A percentile compares a stretch with the other conserved stretches of the same genome.
phyloP scores from a whole-genome alignment of 148 eudicot genomes.

The Persicaria tinctoria region DNA sequence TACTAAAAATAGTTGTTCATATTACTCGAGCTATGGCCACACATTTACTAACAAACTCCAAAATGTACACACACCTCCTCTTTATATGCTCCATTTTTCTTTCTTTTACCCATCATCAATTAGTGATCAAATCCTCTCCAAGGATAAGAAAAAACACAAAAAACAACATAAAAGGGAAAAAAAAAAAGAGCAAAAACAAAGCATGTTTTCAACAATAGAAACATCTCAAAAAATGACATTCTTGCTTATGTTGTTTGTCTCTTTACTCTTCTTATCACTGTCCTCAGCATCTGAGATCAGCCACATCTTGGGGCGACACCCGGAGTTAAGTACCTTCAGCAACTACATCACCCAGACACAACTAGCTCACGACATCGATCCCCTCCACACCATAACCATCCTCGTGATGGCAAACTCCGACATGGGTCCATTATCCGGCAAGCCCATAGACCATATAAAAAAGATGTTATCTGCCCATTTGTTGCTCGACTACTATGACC shows the following conservation, averaged over 20 bases:
- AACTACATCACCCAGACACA: slow-evolving; percentile 31
- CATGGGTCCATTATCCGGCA: slow-evolving; percentile 19
- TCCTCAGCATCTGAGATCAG: slow-evolving; percentile 35
- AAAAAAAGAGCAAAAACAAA: neutral
- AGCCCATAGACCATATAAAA: slow-evolving; percentile 16
- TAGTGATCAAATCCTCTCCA: neutral
- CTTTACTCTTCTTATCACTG: neutral
- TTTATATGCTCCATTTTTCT: neutral
- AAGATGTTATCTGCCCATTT: slow-evolving; percentile 34
- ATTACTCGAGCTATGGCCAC: too few species aligned
- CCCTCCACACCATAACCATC: slow-evolving; percentile 29
- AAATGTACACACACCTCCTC: neutral
- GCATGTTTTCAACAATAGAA: neutral
- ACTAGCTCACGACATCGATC: slow-evolving; percentile 24
- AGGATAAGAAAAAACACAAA: neutral
- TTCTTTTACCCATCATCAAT: neutral
- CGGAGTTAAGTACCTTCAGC: slow-evolving; percentile 38
- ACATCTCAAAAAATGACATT: neutral
- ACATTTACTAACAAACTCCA: too few species aligned
- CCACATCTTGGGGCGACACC: slow-evolving; percentile 17
- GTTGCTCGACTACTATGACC: slow-evolving; percentile 39
- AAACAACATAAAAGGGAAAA: neutral
- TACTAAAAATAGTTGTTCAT: too few species aligned
- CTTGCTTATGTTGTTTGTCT: neutral
- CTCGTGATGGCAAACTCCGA: slow-evolving; percentile 26